phyloP scores from a whole-genome alignment of 225 moss, liverwort and hornwort genomes.

The Bryoerythrophyllum caledonicum region DNA sequence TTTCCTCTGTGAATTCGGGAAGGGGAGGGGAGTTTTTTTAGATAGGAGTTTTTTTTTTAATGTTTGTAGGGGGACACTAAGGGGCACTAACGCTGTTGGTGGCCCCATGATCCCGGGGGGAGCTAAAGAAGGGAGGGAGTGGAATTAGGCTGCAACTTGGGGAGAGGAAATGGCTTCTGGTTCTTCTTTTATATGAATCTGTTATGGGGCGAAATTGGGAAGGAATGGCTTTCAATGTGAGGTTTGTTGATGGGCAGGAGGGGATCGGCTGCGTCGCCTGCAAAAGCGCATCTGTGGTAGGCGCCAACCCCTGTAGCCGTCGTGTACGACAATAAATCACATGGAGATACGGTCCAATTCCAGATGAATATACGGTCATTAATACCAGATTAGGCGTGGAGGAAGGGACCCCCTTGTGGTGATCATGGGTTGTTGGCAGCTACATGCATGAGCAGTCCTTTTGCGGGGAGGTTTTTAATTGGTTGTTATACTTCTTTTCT shows the following conservation, averaged over 20 bases:
- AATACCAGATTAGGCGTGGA: background rate
- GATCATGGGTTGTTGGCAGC: slow-evolving; percentile 22
- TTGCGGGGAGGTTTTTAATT: background rate
- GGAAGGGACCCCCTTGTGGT: background rate
- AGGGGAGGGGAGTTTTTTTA: too few relatives aligned
- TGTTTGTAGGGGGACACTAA: too few relatives aligned
- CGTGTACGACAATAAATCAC: background rate
- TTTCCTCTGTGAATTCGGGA: too few relatives aligned
- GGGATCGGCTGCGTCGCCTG: slow-evolving; percentile 12
- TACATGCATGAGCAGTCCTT: slow-evolving; percentile 10
- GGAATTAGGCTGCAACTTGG: background rate
- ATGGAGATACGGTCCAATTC: background rate
- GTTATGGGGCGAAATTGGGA: too few relatives aligned
- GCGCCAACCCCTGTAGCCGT: background rate
- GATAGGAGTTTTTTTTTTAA: too few relatives aligned
- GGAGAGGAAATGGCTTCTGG: background rate
- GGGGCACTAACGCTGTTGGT: background rate
- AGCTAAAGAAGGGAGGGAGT: background rate
- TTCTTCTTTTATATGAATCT: too few relatives aligned
- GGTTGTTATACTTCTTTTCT: slow-evolving; percentile 21
- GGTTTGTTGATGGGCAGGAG: too few relatives aligned
- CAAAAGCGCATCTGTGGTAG: slow-evolving; percentile 4
- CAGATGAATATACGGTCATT: background rate
- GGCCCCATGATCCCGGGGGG: slow-evolving; percentile 7
- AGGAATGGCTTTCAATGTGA: too few relatives aligned